These are phyloP conservation scores for Ogataea methylovora DNA, from an alignment of 805 yeast genomes.

Conservation along the genomic window DNA sequence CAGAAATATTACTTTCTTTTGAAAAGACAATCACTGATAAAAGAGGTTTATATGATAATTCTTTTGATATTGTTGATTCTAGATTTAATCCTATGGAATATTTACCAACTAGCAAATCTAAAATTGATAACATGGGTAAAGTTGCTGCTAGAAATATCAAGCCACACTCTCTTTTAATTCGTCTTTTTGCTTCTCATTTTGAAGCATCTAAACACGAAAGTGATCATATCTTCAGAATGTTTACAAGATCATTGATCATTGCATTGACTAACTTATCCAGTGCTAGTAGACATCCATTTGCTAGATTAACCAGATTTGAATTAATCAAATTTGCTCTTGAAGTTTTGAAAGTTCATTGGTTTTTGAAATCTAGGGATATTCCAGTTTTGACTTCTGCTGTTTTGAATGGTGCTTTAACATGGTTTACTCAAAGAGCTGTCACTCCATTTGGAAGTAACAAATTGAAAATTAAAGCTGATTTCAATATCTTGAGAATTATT, in stretches of 20 bases:
- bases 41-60: slow-evolving; percentile 57
- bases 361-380: slow-evolving; percentile 39
- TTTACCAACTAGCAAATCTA: slow-evolving; percentile 67
- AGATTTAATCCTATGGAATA: slow-evolving; percentile 79
- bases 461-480: slow-evolving; percentile 63
- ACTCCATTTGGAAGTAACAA: slow-evolving; percentile 86
- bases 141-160: slow-evolving; percentile 40
- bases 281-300: slow-evolving; percentile 80
- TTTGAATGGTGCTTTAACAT: slow-evolving; percentile 60
- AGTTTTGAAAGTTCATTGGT: slow-evolving; percentile 48
- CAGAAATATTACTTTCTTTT: slow-evolving; percentile 67
- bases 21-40: slow-evolving; percentile 50
- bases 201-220: slow-evolving; percentile 73
- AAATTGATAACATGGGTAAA: slow-evolving; percentile 44
- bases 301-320: slow-evolving; percentile 70
- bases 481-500: slow-evolving; percentile 47
- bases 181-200: slow-evolving; percentile 66
- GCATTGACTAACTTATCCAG: slow-evolving; percentile 43
- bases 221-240: slow-evolving; percentile 58
- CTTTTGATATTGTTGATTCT: slow-evolving; percentile 48
- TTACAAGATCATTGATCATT: slow-evolving; percentile 50
- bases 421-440: slow-evolving; percentile 60
- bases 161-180: slow-evolving; percentile 64
- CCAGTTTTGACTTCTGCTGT: slow-evolving; percentile 41
- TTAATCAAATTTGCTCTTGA: slow-evolving; percentile 62